phyloP scores from a whole-genome alignment of 73 alveolate species.

The Breviolum minutum region DNA sequence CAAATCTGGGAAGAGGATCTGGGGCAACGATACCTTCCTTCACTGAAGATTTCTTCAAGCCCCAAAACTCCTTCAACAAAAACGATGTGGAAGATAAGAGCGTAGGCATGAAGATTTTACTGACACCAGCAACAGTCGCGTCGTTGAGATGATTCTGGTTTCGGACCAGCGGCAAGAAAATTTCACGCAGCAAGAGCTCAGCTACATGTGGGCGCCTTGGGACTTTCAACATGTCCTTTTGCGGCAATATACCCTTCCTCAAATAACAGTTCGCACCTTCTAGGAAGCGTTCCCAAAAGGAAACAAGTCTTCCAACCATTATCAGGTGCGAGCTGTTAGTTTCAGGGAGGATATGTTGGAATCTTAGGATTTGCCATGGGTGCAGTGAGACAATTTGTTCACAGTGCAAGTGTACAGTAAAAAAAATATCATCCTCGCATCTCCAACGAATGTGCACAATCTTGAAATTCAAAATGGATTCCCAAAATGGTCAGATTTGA shows the following conservation, averaged over 20 bases:
- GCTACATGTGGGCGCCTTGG: slow-evolving; percentile 62
- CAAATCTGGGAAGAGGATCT: not conserved
- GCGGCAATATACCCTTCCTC: not conserved
- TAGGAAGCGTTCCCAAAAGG: too few species aligned
- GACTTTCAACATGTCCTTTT: not conserved
- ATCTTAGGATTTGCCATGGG: not conserved
- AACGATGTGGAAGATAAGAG: not conserved
- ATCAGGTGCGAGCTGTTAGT: too few species aligned
- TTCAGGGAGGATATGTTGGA: too few species aligned
- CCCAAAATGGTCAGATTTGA: too few species aligned
- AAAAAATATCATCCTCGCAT: too few species aligned
- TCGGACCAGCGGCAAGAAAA: slow-evolving; percentile 42
- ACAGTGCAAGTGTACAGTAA: too few species aligned
- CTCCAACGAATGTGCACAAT: too few species aligned
- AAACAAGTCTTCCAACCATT: too few species aligned
- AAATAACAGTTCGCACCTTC: too few species aligned
- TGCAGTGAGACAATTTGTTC: too few species aligned
- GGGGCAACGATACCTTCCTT: not conserved
- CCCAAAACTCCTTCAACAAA: slow-evolving; percentile 36
- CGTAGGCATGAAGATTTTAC: slow-evolving; percentile 46
- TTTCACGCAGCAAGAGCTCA: slow-evolving; percentile 56
- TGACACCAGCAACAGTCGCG: not conserved
- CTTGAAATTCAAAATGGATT: too few species aligned
- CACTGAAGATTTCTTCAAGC: not conserved
- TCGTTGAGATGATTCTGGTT: not conserved